Conservation (phyloP, 1,284 basidiomycete genomes). For the Vanrija sp. region DNA sequence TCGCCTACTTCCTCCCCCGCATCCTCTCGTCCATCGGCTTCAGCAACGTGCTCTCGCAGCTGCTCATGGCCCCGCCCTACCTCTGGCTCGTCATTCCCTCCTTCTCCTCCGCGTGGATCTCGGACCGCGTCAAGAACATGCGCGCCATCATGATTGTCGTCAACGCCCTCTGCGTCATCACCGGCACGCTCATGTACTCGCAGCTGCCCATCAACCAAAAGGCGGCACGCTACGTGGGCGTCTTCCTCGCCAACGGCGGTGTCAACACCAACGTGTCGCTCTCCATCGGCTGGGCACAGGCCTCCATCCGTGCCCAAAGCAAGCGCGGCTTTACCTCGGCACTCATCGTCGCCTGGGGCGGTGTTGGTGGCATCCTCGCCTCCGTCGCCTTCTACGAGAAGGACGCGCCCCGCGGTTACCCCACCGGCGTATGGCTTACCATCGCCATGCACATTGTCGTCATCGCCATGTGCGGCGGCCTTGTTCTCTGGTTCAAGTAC, state of each 20-base stretch:
- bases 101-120: constrained; percentile 39
- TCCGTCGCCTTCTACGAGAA: constrained; percentile 15
- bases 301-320: constrained; percentile 50
- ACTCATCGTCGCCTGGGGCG: constrained; percentile 16
- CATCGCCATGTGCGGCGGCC: not conserved
- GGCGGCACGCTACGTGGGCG: constrained; percentile 46
- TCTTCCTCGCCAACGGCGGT: constrained; percentile 47
- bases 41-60: constrained; percentile 31
- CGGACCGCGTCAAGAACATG: constrained; percentile 35
- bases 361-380: constrained; percentile 19
- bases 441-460: constrained; percentile 9
- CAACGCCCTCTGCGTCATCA: constrained; percentile 10
- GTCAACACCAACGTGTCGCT: constrained; percentile 36
- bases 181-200: constrained; percentile 14
- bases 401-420: constrained; percentile 12
- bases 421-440: constrained; percentile 16
- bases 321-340: constrained; percentile 37
- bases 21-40: constrained; percentile 49
- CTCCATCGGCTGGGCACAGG: constrained; percentile 42
- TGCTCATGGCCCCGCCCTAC: constrained; percentile 49
- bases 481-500: constrained; percentile 5
- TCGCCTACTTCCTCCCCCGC: constrained; percentile 49
- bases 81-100: constrained; percentile 42
- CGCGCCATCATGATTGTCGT: constrained; percentile 5
- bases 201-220: constrained; percentile 13